Conservation (phyloP, 1,139 yeast genomes). For the Saccharomyces hybrid region DNA sequence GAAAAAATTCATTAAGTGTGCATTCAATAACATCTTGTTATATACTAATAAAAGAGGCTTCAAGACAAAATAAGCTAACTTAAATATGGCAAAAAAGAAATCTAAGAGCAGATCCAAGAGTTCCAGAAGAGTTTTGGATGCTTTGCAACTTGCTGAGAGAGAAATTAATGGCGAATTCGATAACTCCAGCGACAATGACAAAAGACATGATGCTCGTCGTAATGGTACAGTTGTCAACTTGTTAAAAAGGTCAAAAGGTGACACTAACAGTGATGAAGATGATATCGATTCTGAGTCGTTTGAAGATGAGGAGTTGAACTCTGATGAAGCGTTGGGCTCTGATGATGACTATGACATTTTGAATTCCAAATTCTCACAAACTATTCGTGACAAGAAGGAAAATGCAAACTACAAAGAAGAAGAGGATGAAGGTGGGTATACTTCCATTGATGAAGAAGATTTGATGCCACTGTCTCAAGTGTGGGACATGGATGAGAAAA, state of each 20-base stretch:
- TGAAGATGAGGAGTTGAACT: slow-evolving; percentile 65
- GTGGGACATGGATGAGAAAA: slow-evolving; percentile 75
- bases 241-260: slow-evolving; percentile 22
- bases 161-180: slow-evolving; percentile 31
- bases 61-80: not conserved
- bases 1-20: slow-evolving; percentile 2
- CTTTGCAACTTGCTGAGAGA: slow-evolving; percentile 44
- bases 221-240: slow-evolving; percentile 37
- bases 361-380: slow-evolving; percentile 60
- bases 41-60: not conserved
- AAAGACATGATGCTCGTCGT: slow-evolving; percentile 25
- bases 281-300: slow-evolving; percentile 39
- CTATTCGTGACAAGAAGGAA: slow-evolving; percentile 48
- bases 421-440: slow-evolving; percentile 41
- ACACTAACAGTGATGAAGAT: slow-evolving; percentile 28
- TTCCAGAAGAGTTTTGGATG: slow-evolving; percentile 37
- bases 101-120: slow-evolving; percentile 28
- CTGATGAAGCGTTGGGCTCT: slow-evolving; percentile 71
- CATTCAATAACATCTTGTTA: not conserved
- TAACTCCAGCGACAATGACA: slow-evolving; percentile 33
- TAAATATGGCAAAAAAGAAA: slow-evolving; percentile 28
- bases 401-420: slow-evolving; percentile 32
- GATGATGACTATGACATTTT: slow-evolving; percentile 67
- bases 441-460: slow-evolving; percentile 62
- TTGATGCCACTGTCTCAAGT: slow-evolving; percentile 73